Base-by-base conservation (phyloP, 2,329 filamentous ascomycete genomes). In the Colletotrichum liaoningense region DNA sequence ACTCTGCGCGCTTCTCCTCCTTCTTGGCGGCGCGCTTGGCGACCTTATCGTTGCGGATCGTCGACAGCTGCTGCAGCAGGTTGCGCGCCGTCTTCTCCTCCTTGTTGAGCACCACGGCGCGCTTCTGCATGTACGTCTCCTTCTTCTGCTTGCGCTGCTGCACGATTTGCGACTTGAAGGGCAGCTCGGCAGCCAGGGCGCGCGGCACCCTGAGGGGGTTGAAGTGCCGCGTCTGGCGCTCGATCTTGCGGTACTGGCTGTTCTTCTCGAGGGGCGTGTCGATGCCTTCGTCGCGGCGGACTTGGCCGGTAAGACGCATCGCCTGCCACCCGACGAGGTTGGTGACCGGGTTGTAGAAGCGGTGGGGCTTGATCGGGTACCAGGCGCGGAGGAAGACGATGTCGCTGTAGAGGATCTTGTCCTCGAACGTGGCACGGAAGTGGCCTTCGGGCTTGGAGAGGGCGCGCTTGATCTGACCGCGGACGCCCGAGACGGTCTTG, bases 371-470 rank as follows among this genome's bases (percentile, higher is more conserved):
- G 83, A 99, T 92, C 11, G 97, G 95, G 83, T 97, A 98, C 97
- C 97, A 99, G 2, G 97, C 96, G 62, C 97, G 91, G 52, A 99
- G 85, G 87, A 99, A 98, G 75, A 98, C 94, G 77, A 99, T 97
- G 81, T 99, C 97, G 82, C 92, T 95, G 90, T 98, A 95, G 64
- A 99, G 88, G 75, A 99, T 94, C 86, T 98, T 99, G 89, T 99
- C 97, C 83, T 99, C 97, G 78, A 99, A 99, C 0, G 97, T 98
- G 28, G 97, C 97, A 79, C 97, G 92, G 90, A 97, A 98, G 84
- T 96, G 93, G 62, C 97, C 97, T 77, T 99, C 97, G 1, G 97
- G 96, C 79, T 98, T 97, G 81, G 92, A 93, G 1, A 99, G 88
- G 0, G 97, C 96, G 74, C 95, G 93, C 87, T 99, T 99, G 89